Percentiles rank a stretch among this genome's conserved stretches.
Evolutionary conservation across 768 basidiomycete genomes (phyloP).

Genomic region (Lactifluus subvellereus): DNA sequence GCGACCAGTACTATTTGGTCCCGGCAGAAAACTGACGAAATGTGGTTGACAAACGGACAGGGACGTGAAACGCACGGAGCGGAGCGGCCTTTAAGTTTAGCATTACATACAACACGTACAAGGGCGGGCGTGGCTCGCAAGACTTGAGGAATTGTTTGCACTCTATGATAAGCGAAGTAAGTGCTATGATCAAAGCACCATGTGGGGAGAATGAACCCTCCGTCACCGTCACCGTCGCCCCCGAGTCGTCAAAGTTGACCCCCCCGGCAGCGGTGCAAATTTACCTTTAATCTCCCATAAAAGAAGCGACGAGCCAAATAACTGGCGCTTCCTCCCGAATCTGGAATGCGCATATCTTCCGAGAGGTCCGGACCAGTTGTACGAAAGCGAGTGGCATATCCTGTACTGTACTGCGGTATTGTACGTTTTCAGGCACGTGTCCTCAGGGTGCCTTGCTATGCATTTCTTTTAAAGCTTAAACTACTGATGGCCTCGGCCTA

Average conservation of each 20-base stretch:
- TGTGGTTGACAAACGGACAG: conserved; percentile 8
- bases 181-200: neutral
- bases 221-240: neutral
- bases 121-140: neutral
- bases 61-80: conserved; percentile 20
- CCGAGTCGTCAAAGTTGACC: conserved; percentile 2
- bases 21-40: conserved; percentile 17
- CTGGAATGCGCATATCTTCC: neutral
- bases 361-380: conserved; percentile 12
- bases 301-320: conserved; percentile 15
- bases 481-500: neutral
- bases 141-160: neutral
- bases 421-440: conserved; percentile 18
- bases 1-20: conserved; percentile 25
- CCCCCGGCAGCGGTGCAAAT: conserved; percentile 12
- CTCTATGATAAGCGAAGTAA: neutral
- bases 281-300: conserved; percentile 15
- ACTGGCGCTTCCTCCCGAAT: neutral
- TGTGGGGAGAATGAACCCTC: neutral
- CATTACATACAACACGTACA: conserved; percentile 13
- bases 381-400: neutral
- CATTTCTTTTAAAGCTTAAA: conserved; percentile 14
- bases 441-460: neutral
- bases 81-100: conserved; percentile 13
- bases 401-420: no score